A percentile compares a stretch with the other conserved stretches of the same genome.
Conservation (phyloP, 495 filamentous ascomycete species). For the Amniculicola lignicola region DNA sequence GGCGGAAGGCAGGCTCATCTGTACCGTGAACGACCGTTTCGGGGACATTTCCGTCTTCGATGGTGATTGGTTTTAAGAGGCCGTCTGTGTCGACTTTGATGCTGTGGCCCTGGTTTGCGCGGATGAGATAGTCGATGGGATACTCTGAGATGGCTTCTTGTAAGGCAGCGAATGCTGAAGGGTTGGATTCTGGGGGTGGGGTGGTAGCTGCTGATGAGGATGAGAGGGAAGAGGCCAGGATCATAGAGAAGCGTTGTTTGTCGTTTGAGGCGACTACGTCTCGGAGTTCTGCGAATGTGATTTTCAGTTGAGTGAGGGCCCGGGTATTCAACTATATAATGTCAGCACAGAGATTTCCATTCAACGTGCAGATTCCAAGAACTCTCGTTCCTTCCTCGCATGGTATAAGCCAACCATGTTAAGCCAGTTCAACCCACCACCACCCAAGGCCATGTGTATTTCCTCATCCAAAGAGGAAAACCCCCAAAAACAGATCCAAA, state of each 20-base stretch:
- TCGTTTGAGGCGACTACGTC: conserved; percentile 70
- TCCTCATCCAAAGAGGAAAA: too few species aligned
- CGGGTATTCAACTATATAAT: conserved; percentile 74
- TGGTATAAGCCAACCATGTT: too few species aligned
- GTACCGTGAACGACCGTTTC: conserved; percentile 80
- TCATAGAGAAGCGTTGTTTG: conserved; percentile 84
- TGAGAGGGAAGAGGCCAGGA: conserved; percentile 44
- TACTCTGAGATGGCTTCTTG: conserved; percentile 40
- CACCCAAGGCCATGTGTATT: too few species aligned
- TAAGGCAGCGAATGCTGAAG: conserved; percentile 11
- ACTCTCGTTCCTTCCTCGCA: too few species aligned
- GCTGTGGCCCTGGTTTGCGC: conserved; percentile 89
- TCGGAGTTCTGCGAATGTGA: conserved; percentile 70
- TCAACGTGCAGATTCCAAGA: too few species aligned
- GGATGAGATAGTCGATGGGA: conserved; percentile 75
- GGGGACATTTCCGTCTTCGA: conserved; percentile 53
- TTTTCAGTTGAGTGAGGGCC: conserved; percentile 63
- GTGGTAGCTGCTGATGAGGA: conserved; percentile 29
- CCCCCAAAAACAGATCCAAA: too few species aligned
- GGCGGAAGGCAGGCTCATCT: conserved; percentile 68
- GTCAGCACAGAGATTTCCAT: too few species aligned
- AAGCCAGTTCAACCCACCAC: too few species aligned
- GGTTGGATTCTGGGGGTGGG: conserved; percentile 13
- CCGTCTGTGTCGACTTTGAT: conserved; percentile 65
- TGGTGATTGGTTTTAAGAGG: conserved; percentile 64